Base-by-base conservation (phyloP, 108 stramenopile species). In the Nitzschia inconspicua region DNA sequence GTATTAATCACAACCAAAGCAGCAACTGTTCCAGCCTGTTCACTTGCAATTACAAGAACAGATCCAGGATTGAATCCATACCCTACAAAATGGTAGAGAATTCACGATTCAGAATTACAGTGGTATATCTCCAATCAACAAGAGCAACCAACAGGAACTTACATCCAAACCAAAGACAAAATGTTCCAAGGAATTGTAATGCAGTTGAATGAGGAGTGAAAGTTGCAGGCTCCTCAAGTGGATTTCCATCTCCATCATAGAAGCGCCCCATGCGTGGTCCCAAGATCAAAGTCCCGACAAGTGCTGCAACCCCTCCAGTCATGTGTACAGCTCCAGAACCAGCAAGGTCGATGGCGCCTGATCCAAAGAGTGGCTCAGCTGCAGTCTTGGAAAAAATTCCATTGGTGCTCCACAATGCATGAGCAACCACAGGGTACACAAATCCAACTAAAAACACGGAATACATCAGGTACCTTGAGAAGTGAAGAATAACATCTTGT, bases 21-120 rank as follows among this genome's bases (percentile, higher is more conserved):
- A 7, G 83, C 75, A 25, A 89, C 68, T 7, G 65, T 53, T 5
- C 68, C 84, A 6, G 48, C 42, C 11, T 40, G 63, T 3, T 29
- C 41, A 24, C 48, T 60, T 37, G 57, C 56, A 47, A 89, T 84
- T 8, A 39, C 41, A 19, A 91, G 73, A 7, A 89, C 81, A 11
- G 87, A 91, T 16, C 88, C 92, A 13, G 80, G 73, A 76, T 96
- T 96, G 87, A 96, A 96, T n/a, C 93, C 94, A 51, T 93, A 94
- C 96, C 96, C n/a, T n/a, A 94, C 40, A n/a, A n/a, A n/a, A n/a
- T n/a, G n/a, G n/a, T n/a, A n/a, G n/a, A n/a, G n/a, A n/a, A n/a
- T n/a, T n/a, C n/a, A n/a, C n/a, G n/a, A n/a, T n/a, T n/a, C n/a
- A n/a, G n/a, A n/a, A n/a, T n/a, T n/a, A n/a, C n/a, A n/a, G n/a